Percentiles rank a stretch among this genome's conserved stretches.
Evolutionary conservation across 2,329 filamentous ascomycete species (phyloP).

Genomic region (Aspergillus arachidicola): DNA sequence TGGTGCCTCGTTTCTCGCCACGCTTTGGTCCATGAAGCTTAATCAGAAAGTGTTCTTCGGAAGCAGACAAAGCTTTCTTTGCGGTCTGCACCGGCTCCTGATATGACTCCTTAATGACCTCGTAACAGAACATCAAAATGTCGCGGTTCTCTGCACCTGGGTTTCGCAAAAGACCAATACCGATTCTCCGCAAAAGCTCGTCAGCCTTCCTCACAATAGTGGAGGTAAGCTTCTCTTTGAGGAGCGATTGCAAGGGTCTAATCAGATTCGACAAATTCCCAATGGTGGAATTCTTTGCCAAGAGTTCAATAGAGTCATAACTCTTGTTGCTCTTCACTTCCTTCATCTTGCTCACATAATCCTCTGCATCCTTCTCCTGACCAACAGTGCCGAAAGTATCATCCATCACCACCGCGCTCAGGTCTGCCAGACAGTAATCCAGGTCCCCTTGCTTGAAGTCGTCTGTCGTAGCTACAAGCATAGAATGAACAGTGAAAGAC

Average conservation of each 20-base stretch:
- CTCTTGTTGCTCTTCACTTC: conserved; percentile 98
- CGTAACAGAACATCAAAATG: conserved; percentile 91
- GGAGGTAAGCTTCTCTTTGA: conserved; percentile 81
- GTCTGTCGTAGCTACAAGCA: conserved; percentile 75
- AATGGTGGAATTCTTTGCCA: conserved; percentile 81
- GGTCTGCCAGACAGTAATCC: conserved; percentile 79
- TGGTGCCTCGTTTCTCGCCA: conserved; percentile 69
- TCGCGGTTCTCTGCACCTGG: conserved; percentile 75
- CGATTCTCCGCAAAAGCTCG: conserved; percentile 79
- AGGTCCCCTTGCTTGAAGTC: conserved; percentile 78
- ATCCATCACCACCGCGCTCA: conserved; percentile 89
- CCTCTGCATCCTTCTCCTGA: conserved; percentile 95
- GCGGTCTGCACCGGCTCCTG: conserved; percentile 56
- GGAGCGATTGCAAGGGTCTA: conserved; percentile 73
- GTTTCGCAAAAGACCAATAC: conserved; percentile 81
- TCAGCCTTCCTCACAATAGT: conserved; percentile 88
- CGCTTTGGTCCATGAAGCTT: conserved; percentile 76
- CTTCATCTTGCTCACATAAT: conserved; percentile 93
- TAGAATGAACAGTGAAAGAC: conserved; percentile 91
- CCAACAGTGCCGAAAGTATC: conserved; percentile 92
- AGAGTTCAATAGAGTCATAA: conserved; percentile 93
- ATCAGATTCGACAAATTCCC: conserved; percentile 73
- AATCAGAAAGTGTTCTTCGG: conserved; percentile 68
- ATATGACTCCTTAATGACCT: conserved; percentile 87
- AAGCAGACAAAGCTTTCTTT: conserved; percentile 28